These are phyloP conservation scores for Trichoderma endophyticum DNA, from an alignment of 2,329 filamentous ascomycete species.

Conservation along the genomic window DNA sequence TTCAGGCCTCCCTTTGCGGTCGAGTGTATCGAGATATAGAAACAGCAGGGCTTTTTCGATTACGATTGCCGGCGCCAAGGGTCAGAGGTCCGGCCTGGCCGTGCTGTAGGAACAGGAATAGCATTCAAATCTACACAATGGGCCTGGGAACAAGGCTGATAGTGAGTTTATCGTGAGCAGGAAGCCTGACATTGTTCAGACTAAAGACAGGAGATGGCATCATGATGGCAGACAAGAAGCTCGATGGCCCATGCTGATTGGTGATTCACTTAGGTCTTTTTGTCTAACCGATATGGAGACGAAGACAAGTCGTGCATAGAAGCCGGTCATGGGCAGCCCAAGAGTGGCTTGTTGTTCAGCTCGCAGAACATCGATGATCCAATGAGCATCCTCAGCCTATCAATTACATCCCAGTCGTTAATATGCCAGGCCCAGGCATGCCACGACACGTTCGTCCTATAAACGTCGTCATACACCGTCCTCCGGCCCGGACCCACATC, in stretches of 20 bases:
- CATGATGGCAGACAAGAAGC: background rate
- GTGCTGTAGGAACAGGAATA: background rate
- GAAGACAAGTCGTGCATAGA: background rate
- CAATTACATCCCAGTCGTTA: background rate
- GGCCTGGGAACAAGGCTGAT: background rate
- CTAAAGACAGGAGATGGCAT: background rate
- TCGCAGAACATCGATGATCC: background rate
- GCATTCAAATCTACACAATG: background rate
- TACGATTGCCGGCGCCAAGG: background rate
- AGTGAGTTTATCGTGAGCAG: background rate
- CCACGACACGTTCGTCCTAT: background rate
- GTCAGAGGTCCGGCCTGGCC: background rate
- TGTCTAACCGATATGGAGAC: background rate
- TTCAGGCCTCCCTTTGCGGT: background rate
- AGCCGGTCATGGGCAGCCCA: background rate
- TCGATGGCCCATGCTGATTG: background rate
- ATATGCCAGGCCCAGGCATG: background rate
- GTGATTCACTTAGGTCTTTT: background rate
- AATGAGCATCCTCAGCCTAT: background rate
- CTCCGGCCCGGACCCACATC: slow-evolving; percentile 17
- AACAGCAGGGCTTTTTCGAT: background rate
- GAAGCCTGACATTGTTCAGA: background rate
- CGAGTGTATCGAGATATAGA: slow-evolving; percentile 2
- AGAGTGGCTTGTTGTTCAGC: background rate
- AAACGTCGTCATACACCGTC: background rate